Conservation (phyloP, 352 stramenopile genomes). For the Pythium vanterpoolii region DNA sequence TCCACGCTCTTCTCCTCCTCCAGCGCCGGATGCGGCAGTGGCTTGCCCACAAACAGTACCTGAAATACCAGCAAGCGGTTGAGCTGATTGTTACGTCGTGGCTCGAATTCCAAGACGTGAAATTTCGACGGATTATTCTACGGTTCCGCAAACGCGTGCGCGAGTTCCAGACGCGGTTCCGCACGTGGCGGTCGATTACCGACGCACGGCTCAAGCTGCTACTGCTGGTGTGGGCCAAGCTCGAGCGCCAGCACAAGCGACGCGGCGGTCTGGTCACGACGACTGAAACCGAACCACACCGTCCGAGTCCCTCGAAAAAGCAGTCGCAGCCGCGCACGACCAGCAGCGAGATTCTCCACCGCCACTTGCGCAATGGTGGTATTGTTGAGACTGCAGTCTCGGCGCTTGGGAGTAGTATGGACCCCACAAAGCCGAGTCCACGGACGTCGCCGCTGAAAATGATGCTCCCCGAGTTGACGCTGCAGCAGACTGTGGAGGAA, state of each 20-base stretch:
- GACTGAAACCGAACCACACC: too few species aligned
- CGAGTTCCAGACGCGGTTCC: conserved; percentile 74
- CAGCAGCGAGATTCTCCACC: conserved; percentile 28
- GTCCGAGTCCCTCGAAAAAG: neutral
- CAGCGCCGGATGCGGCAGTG: conserved; percentile 43
- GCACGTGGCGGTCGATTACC: conserved; percentile 65
- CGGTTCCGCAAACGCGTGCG: conserved; percentile 72
- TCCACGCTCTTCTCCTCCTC: conserved; percentile 37
- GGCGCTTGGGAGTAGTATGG: neutral
- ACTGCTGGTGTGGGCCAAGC: conserved; percentile 57
- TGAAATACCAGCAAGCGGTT: conserved; percentile 25
- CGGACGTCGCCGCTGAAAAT: conserved; percentile 12
- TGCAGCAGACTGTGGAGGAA: conserved; percentile 42
- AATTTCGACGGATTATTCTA: conserved; percentile 76
- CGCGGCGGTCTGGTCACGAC: conserved; percentile 26
- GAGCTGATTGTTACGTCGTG: conserved; percentile 67
- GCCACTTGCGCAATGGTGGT: conserved; percentile 59
- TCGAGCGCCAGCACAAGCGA: conserved; percentile 57
- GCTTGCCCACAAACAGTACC: conserved; percentile 27
- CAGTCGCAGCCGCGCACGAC: neutral
- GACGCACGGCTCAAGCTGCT: conserved; percentile 70
- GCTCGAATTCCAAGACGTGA: conserved; percentile 81
- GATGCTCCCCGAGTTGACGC: conserved; percentile 28
- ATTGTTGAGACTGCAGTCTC: conserved; percentile 40
- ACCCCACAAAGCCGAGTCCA: neutral